Conservation (phyloP, 2,329 filamentous ascomycete genomes). For the Mariannaea elegans region DNA sequence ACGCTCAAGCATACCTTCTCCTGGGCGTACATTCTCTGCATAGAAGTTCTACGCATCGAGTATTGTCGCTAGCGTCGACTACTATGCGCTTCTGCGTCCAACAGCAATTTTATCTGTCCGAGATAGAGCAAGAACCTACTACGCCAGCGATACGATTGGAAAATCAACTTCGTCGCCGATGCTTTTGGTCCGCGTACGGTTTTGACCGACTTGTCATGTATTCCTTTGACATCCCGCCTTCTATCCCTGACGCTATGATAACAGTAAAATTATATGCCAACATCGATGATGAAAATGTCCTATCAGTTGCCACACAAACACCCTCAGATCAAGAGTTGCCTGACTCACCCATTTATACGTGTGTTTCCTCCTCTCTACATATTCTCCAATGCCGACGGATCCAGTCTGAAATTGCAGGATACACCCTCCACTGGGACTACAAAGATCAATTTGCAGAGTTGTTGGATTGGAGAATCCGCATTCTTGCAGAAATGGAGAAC, state of each 20-base stretch:
- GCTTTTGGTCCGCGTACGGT: constrained; percentile 45
- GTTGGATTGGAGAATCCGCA: constrained; percentile 34
- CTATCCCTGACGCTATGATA: constrained; percentile 40
- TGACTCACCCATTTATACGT: constrained; percentile 29
- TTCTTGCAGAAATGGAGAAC: constrained; percentile 38
- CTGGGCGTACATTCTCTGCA: constrained; percentile 41
- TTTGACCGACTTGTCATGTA: constrained; percentile 41
- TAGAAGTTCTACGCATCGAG: constrained; percentile 38
- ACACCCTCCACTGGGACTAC: constrained; percentile 36
- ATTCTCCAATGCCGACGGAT: constrained; percentile 40
- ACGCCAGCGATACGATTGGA: constrained; percentile 7
- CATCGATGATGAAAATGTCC: constrained; percentile 39
- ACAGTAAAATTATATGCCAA: constrained; percentile 40
- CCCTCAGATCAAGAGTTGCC: too few species aligned
- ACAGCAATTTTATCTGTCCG: constrained; percentile 38
- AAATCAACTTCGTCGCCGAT: constrained; percentile 37
- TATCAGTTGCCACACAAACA: too few species aligned
- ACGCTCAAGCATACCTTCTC: constrained; percentile 31
- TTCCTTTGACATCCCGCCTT: constrained; percentile 38
- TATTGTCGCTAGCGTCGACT: constrained; percentile 38
- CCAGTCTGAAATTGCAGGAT: constrained; percentile 40
- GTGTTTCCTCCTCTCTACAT: constrained; percentile 40
- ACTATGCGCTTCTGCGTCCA: constrained; percentile 42
- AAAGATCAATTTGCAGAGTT: constrained; percentile 29
- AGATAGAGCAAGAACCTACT: constrained; percentile 27